Evolutionary conservation across 2,329 filamentous ascomycete species (phyloP), one percentile per base, ranked within the genome.

Genomic region (Curvularia lunata): DNA sequence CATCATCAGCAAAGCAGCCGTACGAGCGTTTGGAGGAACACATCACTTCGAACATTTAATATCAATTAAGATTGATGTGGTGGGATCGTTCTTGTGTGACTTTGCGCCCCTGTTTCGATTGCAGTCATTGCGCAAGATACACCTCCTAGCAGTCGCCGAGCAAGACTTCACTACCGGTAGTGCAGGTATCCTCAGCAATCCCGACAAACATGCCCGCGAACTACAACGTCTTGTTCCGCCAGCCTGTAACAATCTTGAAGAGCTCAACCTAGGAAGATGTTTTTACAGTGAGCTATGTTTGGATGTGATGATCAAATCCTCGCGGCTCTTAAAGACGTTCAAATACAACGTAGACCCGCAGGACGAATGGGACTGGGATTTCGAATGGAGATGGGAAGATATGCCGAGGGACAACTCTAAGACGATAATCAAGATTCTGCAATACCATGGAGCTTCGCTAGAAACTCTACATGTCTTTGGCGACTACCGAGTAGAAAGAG

Each of bases 61-160:
- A 12, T 60, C 62, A 13, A 54, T 74, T 9, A 58, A 45, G 3
- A 41, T 72, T 5, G 60, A 67, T 23, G 48, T 53, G 34, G 30
- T 40, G 18, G 19, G 52, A 9, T 23, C 62, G 12, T 56, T 40
- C 2, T 43, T 70, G 40, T 55, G 46, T 18, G 53, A 64, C 18
- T 30, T 74, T 9, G 52, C 56, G 7, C 69, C 69, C 6, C n/a
- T 72, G 2, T 67, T 73, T 27, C 65, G 56, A 6, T 38, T 72
- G 9, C 62, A 58, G 4, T 66, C 69, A 3, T 53, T 74, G 30
- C 61, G 60, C 18, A 59, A 48, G 30, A 52, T 74, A 4, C 28
- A 52, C 4, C 19, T 73, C 5, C 49, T 52, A 27, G 61, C 53
- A 8, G 19, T 69, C 18, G 21, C 50, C 13, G 59, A 64, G 18